A percentile compares a stretch with the other conserved stretches of the same genome.
Evolutionary conservation across 2,329 filamentous ascomycete genomes (phyloP).

Genomic region (Onygenales sp.): DNA sequence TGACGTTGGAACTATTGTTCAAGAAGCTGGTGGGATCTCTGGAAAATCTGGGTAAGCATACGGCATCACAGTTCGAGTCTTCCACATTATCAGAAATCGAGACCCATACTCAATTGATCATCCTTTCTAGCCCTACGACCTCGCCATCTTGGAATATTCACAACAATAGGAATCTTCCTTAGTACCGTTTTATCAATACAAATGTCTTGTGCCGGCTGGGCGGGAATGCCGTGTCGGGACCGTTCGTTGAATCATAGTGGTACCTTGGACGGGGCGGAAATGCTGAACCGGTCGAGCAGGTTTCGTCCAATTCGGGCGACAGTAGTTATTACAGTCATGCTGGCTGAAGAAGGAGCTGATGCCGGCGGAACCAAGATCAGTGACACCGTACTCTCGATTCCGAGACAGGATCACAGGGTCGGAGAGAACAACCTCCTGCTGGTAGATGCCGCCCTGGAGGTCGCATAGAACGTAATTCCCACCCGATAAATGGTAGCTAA

Average conservation of each 20-base stretch:
- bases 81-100: too few relatives aligned
- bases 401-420: constrained; percentile 36
- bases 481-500: constrained; percentile 31
- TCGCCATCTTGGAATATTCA: too few relatives aligned
- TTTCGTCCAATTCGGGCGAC: constrained; percentile 16
- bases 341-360: constrained; percentile 33
- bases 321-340: constrained; percentile 27
- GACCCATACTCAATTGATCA: too few relatives aligned
- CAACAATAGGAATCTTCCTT: not conserved
- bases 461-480: constrained; percentile 34
- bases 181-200: not conserved
- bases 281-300: constrained; percentile 1
- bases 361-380: constrained; percentile 30
- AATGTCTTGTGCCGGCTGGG: not conserved
- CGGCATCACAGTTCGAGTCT: too few relatives aligned
- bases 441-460: constrained; percentile 35
- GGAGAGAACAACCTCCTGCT: constrained; percentile 26
- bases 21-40: too few relatives aligned
- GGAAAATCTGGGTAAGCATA: too few relatives aligned
- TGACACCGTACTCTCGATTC: constrained; percentile 27
- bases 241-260: constrained; percentile 4
- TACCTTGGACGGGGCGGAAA: not conserved
- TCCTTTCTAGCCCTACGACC: too few relatives aligned
- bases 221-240: not conserved
- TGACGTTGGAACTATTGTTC: too few relatives aligned